Base-by-base conservation (phyloP, 306 rosid genomes). In the Pterocarpus santalinus region DNA sequence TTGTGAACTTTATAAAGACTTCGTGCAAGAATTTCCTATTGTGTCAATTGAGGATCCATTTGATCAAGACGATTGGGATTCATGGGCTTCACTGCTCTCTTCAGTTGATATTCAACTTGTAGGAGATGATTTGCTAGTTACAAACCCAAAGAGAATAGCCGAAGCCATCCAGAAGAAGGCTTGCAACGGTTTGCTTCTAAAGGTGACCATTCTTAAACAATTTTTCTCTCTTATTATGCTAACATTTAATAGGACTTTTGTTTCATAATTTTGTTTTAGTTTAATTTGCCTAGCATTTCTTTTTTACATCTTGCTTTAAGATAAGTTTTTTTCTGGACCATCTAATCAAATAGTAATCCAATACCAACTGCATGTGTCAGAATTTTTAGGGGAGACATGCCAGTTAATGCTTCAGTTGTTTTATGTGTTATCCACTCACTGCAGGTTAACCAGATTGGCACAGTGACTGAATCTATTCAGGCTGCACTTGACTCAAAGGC, bases 401-500 rank as follows among this genome's bases (percentile, higher is more conserved):
- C 47, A 14, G 30, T 69, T 47, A 72, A 76, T 39, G 58, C 82
- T 78, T 69, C 51, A 28, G 53, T 51, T 84, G 70, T 13, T 72
- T 44, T 80, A 11, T 30, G 22, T 78, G 33, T 43, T 65, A 38
- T 81, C 63, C 47, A 16, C 78, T 35, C 76, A 53, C 61, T 80
- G 82, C 93, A 96, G 99, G 99, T 96, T 66, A 96, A 96, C 90
- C 99, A 96, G 90, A 96, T 96, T 43, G 99, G 99, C 73, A 87
- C 99, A 0, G 94, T 96, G 34, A 93, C 94, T 5, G 98, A 96
- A 86, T 96, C 99, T 74, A 89, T 96, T 87, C 94, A 76, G 80
- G 99, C 99, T 81, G 99, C 99, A 63, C 94, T 91, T 60, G 99
- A 96, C 88, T 91, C 99, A 38, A 96, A 96, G 84, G 97, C 98